Evolutionary conservation across 2,329 filamentous ascomycete species (phyloP).

Genomic region (Pleurostoma richardsiae): DNA sequence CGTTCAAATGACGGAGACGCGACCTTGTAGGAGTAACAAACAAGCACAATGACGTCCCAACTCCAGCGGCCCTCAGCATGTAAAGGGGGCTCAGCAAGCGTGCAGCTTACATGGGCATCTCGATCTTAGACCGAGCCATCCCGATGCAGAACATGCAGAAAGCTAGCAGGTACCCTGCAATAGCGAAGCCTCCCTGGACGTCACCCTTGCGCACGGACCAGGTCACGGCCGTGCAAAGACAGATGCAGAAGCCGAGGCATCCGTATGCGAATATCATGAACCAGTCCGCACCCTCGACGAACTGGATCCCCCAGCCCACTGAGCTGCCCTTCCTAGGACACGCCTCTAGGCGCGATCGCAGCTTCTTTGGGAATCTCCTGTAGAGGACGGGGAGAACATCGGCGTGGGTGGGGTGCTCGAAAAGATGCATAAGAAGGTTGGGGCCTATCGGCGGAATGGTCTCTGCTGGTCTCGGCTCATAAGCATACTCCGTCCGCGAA

Average conservation of each 20-base stretch:
- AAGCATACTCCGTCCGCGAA: slow-evolving; percentile 13
- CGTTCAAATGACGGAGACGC: too few relatives aligned
- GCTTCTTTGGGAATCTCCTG: slow-evolving; percentile 17
- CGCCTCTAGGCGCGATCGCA: slow-evolving; percentile 14
- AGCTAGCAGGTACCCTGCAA: slow-evolving; percentile 18
- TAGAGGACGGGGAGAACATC: slow-evolving; percentile 13
- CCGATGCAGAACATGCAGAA: slow-evolving; percentile 15
- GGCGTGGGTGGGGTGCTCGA: slow-evolving; percentile 19
- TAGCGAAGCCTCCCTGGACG: slow-evolving; percentile 19
- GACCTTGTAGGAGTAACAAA: too few relatives aligned
- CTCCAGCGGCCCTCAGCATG: background rate
- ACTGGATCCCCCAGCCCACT: slow-evolving; percentile 19
- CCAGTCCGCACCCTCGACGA: slow-evolving; percentile 17
- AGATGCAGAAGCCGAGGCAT: slow-evolving; percentile 11
- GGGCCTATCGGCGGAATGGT: slow-evolving; percentile 17
- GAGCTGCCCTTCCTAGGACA: slow-evolving; percentile 15
- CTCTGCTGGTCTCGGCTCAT: slow-evolving; percentile 16
- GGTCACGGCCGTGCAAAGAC: slow-evolving; percentile 11
- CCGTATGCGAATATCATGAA: slow-evolving; percentile 13
- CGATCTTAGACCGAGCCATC: slow-evolving; percentile 2
- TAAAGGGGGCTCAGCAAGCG: background rate
- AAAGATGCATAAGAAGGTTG: slow-evolving; percentile 17
- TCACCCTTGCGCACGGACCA: slow-evolving; percentile 15
- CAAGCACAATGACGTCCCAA: too few relatives aligned
- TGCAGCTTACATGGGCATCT: background rate